These are phyloP conservation scores for Lentinula novae-zelandiae DNA, from an alignment of 1,284 basidiomycete genomes.

Conservation along the genomic window DNA sequence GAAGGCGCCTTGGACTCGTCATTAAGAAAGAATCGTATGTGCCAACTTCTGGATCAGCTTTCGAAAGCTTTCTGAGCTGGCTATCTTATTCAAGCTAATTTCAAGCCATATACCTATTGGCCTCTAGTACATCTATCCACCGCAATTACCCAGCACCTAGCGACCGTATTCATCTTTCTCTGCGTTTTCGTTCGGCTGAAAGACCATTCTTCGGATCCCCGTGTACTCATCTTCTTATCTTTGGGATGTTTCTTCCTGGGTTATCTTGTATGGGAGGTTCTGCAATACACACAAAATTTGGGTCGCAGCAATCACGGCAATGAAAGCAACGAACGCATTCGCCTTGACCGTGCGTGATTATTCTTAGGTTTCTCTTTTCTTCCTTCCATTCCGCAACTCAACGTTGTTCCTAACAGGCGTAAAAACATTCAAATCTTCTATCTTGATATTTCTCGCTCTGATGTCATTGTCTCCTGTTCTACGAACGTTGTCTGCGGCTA, in stretches of 20 bases:
- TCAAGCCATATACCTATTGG: conserved; percentile 72
- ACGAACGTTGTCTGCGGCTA: conserved; percentile 89
- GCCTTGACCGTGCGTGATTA: background rate
- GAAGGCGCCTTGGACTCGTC: conserved; percentile 75
- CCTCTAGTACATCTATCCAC: conserved; percentile 70
- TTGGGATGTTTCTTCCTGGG: conserved; percentile 57
- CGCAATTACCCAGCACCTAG: conserved; percentile 83
- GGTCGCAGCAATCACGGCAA: conserved; percentile 15
- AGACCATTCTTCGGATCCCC: conserved; percentile 61
- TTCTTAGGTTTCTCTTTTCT: background rate
- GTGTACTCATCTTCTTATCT: conserved; percentile 66
- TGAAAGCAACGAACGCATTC: background rate
- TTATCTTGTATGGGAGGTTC: conserved; percentile 60
- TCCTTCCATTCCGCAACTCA: background rate
- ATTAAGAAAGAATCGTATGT: conserved; percentile 73
- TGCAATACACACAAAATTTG: conserved; percentile 31
- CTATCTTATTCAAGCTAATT: conserved; percentile 54
- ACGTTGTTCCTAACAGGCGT: conserved; percentile 40
- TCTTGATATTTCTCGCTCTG: conserved; percentile 85
- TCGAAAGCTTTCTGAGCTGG: conserved; percentile 7
- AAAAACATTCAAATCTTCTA: conserved; percentile 68
- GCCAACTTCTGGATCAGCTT: background rate
- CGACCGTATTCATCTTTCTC: conserved; percentile 79
- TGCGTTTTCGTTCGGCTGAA: conserved; percentile 76
- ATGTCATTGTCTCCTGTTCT: conserved; percentile 90